Percentiles rank a stretch among this genome's conserved stretches.
Conservation (phyloP, 768 basidiomycete species). For the Russula sp. region DNA sequence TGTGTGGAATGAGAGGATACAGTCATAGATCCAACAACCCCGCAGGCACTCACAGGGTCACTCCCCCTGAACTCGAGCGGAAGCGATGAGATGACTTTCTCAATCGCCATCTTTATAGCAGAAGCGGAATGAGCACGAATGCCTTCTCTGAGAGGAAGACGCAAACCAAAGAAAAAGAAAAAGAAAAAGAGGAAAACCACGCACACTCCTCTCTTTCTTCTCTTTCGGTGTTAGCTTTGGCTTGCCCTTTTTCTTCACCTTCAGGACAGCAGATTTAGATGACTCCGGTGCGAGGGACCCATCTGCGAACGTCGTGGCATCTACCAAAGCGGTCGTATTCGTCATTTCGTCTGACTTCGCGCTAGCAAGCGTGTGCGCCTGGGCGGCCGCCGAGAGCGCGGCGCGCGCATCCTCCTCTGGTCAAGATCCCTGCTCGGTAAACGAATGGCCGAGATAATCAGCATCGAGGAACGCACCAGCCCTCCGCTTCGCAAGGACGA, state of each 20-base stretch:
- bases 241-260: slow-evolving; percentile 46
- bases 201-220: slow-evolving; percentile 73
- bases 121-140: neutral
- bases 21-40: neutral
- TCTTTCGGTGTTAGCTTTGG: slow-evolving; percentile 68
- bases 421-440: slow-evolving; percentile 4
- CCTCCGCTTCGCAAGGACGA: slow-evolving; percentile 47
- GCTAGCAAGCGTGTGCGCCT: slow-evolving; percentile 29
- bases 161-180: neutral
- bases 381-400: slow-evolving; percentile 41
- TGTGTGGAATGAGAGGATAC: slow-evolving; percentile 27
- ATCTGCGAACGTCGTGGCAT: slow-evolving; percentile 34
- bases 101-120: slow-evolving; percentile 46
- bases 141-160: neutral
- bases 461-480: slow-evolving; percentile 40
- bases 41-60: slow-evolving; percentile 56
- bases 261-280: slow-evolving; percentile 32
- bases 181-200: slow-evolving; percentile 20
- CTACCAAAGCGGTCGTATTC: slow-evolving; percentile 25
- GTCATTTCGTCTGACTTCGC: slow-evolving; percentile 30
- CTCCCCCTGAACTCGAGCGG: slow-evolving; percentile 88
- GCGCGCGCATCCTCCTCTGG: slow-evolving; percentile 54
- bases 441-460: neutral
- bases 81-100: slow-evolving; percentile 64
- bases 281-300: slow-evolving; percentile 30